phyloP scores from a whole-genome alignment of 2,329 filamentous ascomycete genomes.

The Aspergillus fijiensis region DNA sequence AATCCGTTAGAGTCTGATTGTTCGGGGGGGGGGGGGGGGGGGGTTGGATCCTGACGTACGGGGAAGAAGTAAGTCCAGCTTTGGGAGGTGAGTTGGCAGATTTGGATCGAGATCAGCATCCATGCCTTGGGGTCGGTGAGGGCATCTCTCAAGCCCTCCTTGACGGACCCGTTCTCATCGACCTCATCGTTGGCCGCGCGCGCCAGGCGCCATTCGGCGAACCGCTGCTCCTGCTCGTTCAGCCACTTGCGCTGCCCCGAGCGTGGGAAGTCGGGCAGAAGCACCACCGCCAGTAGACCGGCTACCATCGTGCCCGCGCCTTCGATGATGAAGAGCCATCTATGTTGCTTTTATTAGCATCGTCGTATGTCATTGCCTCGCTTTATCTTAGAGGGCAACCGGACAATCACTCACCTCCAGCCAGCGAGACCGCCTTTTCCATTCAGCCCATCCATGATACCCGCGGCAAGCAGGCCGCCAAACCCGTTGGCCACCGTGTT shows the following conservation, averaged over 20 bases:
- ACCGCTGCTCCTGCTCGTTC: constrained; percentile 21
- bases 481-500: constrained; percentile 43
- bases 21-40: too few species aligned
- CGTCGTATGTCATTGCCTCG: too few species aligned
- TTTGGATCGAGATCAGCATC: constrained; percentile 18
- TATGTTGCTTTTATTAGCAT: neutral
- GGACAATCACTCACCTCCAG: constrained; percentile 29
- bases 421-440: constrained; percentile 40
- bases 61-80: constrained; percentile 19
- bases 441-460: constrained; percentile 34
- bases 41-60: neutral
- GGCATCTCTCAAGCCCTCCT: constrained; percentile 17
- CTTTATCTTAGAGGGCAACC: too few species aligned
- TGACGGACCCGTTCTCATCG: constrained; percentile 21
- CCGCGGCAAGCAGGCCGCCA: constrained; percentile 38
- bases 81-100: constrained; percentile 20
- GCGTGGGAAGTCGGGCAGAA: constrained; percentile 33
- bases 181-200: constrained; percentile 22
- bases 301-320: constrained; percentile 37
- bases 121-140: constrained; percentile 20
- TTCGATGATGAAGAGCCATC: constrained; percentile 43
- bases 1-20: too few species aligned
- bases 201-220: constrained; percentile 22
- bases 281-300: constrained; percentile 34
- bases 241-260: constrained; percentile 22